These are phyloP conservation scores for Linum lewisii DNA, from an alignment of 345 rosid species.

Conservation along the genomic window DNA sequence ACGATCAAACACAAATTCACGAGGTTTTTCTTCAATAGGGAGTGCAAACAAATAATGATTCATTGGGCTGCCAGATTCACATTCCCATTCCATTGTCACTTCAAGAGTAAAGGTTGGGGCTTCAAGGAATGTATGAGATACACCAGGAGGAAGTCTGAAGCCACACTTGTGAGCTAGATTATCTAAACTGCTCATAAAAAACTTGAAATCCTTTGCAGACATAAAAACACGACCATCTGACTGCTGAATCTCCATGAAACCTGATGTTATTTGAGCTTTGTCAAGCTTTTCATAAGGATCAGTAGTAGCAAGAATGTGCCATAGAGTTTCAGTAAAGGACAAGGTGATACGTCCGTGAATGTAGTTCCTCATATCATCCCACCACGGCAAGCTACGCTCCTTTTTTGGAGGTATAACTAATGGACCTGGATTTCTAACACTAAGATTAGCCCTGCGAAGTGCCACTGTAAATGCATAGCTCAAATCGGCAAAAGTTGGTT, in stretches of 20 bases:
- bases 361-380: constrained; percentile 99
- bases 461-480: constrained; percentile 96
- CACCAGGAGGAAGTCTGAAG: constrained; percentile 48
- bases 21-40: constrained; percentile 75
- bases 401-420: constrained; percentile 53
- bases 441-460: constrained; percentile 91
- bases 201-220: constrained; percentile 71
- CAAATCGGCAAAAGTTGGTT: constrained; percentile 86
- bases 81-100: constrained; percentile 90
- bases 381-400: constrained; percentile 94
- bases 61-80: constrained; percentile 77
- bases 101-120: constrained; percentile 71
- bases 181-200: constrained; percentile 78
- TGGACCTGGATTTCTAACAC: constrained; percentile 53
- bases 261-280: constrained; percentile 61
- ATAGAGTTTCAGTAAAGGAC: constrained; percentile 56
- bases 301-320: constrained; percentile 75
- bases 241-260: constrained; percentile 78
- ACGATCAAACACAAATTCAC: constrained; percentile 79
- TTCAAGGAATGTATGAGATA: constrained; percentile 54
- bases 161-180: constrained; percentile 54
- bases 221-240: constrained; percentile 79
- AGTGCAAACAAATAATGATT: constrained; percentile 89
- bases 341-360: constrained; percentile 71
- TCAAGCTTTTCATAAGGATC: constrained; percentile 97